phyloP scores from a whole-genome alignment of 257 asterid genomes.

The Solanum medicagineum region DNA sequence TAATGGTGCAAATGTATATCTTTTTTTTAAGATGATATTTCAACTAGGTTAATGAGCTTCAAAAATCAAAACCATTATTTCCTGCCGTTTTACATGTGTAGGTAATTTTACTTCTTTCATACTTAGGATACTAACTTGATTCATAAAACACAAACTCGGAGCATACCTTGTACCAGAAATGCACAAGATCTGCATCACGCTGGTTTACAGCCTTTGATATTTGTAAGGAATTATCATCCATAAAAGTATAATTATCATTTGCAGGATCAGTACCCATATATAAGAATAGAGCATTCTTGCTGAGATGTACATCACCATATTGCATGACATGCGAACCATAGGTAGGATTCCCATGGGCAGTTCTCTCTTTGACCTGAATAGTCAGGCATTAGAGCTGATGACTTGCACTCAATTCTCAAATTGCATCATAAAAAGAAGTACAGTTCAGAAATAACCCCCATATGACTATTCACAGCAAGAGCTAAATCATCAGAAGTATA shows the following conservation, averaged over 20 bases:
- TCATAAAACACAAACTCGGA: neutral
- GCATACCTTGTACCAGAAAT: conserved; percentile 85
- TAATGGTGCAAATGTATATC: neutral
- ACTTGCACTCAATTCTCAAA: neutral
- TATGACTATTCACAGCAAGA: neutral
- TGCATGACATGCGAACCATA: conserved; percentile 94
- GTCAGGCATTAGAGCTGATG: neutral
- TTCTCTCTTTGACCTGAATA: conserved; percentile 66
- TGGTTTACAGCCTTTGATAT: conserved; percentile 54
- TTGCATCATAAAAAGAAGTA: neutral
- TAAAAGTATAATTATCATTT: conserved; percentile 53
- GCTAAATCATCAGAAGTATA: neutral
- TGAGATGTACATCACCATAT: conserved; percentile 60
- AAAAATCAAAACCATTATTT: neutral
- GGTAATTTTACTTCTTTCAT: neutral
- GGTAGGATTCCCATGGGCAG: conserved; percentile 40
- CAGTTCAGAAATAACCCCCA: neutral
- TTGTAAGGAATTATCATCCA: conserved; percentile 33
- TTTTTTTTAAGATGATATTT: neutral
- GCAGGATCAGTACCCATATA: conserved; percentile 85
- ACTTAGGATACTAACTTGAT: neutral
- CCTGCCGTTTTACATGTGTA: neutral
- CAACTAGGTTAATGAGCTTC: neutral
- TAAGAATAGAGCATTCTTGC: conserved; percentile 29
- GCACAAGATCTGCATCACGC: conserved; percentile 90